Percentiles rank a stretch among this genome's conserved stretches.
Evolutionary conservation across 768 basidiomycete genomes (phyloP).

Genomic region (Pleurotus djamor): DNA sequence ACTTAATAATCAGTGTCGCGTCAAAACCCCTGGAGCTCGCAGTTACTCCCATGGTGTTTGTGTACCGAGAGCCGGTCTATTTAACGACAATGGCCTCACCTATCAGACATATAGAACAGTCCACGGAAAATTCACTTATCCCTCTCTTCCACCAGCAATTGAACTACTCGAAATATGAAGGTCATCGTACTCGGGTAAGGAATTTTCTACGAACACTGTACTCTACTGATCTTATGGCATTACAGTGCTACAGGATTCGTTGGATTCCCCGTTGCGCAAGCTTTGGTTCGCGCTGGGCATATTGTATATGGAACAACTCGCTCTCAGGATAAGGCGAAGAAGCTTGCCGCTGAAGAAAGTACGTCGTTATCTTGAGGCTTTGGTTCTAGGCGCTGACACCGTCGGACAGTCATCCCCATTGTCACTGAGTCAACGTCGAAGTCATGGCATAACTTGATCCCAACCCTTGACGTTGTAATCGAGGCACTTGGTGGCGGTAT

Average conservation of each 20-base stretch:
- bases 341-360: conserved; percentile 39
- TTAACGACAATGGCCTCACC: too few species aligned
- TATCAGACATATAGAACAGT: too few species aligned
- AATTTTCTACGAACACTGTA: background rate
- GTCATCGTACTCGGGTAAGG: conserved; percentile 23
- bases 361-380: background rate
- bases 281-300: conserved; percentile 42
- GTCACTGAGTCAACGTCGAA: conserved; percentile 20
- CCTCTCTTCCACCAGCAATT: background rate
- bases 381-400: background rate
- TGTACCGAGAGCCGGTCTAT: too few species aligned
- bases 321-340: conserved; percentile 26
- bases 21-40: too few species aligned
- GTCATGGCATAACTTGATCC: conserved; percentile 21
- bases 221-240: background rate
- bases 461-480: conserved; percentile 30
- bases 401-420: conserved; percentile 33
- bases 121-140: too few species aligned
- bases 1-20: too few species aligned
- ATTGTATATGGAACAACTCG: conserved; percentile 43
- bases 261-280: conserved; percentile 39
- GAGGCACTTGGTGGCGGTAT: conserved; percentile 22
- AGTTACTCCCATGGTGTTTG: too few species aligned
- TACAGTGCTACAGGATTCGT: conserved; percentile 42
- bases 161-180: conserved; percentile 16